phyloP scores from a whole-genome alignment of 2,329 filamentous ascomycete genomes.

The Alternaria sp. region DNA sequence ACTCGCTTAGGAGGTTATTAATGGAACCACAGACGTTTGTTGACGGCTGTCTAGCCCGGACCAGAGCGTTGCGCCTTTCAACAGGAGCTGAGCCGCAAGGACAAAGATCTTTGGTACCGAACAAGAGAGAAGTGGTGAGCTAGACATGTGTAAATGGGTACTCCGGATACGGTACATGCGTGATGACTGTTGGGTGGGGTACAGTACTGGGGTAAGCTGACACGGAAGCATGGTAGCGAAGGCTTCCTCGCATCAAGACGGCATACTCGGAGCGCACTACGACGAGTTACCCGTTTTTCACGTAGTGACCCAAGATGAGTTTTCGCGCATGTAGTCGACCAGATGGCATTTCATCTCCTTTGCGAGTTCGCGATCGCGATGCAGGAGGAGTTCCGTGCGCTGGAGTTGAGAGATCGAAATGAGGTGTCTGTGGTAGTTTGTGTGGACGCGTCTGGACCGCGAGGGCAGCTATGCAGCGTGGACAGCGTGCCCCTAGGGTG shows the following conservation, averaged over 20 bases:
- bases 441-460: conserved; percentile 16
- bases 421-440: not conserved
- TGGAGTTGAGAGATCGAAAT: conserved; percentile 13
- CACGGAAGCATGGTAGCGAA: conserved; percentile 12
- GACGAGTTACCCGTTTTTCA: not conserved
- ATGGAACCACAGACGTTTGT: conserved; percentile 15
- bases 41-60: conserved; percentile 7
- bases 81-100: conserved; percentile 3
- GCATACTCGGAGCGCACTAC: conserved; percentile 11
- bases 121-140: not conserved
- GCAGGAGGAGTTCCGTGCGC: conserved; percentile 15
- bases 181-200: conserved; percentile 9
- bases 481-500: conserved; percentile 2
- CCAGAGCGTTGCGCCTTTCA: conserved; percentile 4
- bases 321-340: conserved; percentile 3
- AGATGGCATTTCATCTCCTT: not conserved
- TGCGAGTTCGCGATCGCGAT: conserved; percentile 13
- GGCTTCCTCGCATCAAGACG: conserved; percentile 17
- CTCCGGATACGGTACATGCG: conserved; percentile 9
- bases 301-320: conserved; percentile 2
- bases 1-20: conserved; percentile 17
- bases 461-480: conserved; percentile 8
- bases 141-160: not conserved
- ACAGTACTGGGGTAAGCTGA: conserved; percentile 8
- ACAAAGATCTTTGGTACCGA: not conserved